phyloP scores from a whole-genome alignment of 2,329 filamentous ascomycete genomes.

The Orbilia brochopaga region DNA sequence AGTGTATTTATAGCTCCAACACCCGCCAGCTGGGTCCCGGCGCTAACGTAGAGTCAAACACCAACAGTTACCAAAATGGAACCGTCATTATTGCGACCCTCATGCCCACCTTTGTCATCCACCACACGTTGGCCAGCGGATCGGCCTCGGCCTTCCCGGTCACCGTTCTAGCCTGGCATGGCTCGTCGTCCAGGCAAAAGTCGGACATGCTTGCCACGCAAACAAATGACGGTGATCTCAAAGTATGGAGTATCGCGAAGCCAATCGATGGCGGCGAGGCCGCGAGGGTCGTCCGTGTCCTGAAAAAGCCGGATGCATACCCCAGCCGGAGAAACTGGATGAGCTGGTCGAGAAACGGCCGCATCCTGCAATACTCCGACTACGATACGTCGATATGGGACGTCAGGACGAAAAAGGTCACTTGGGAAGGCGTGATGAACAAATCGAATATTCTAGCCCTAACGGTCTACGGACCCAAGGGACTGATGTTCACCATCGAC shows the following conservation, averaged over 20 bases:
- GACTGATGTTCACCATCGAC: constrained; percentile 89
- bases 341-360: constrained; percentile 96
- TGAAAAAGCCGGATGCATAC: constrained; percentile 78
- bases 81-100: constrained; percentile 88
- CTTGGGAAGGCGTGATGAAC: constrained; percentile 85
- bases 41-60: constrained; percentile 15
- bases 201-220: constrained; percentile 97
- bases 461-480: constrained; percentile 85
- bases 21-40: background rate
- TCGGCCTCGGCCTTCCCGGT: constrained; percentile 84
- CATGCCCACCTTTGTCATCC: constrained; percentile 88
- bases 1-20: constrained; percentile 54
- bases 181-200: constrained; percentile 92
- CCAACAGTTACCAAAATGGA: constrained; percentile 83
- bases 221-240: constrained; percentile 85
- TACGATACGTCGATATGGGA: constrained; percentile 95
- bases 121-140: constrained; percentile 85
- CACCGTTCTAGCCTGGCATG: constrained; percentile 88
- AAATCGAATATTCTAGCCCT: constrained; percentile 80
- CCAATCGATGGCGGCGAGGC: constrained; percentile 72
- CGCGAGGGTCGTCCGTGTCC: constrained; percentile 84
- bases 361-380: constrained; percentile 90
- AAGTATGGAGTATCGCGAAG: constrained; percentile 97
- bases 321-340: constrained; percentile 87
- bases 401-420: constrained; percentile 95